Evolutionary conservation across 2,329 filamentous ascomycete species (phyloP).

Genomic region (Stenocarpella maydis): DNA sequence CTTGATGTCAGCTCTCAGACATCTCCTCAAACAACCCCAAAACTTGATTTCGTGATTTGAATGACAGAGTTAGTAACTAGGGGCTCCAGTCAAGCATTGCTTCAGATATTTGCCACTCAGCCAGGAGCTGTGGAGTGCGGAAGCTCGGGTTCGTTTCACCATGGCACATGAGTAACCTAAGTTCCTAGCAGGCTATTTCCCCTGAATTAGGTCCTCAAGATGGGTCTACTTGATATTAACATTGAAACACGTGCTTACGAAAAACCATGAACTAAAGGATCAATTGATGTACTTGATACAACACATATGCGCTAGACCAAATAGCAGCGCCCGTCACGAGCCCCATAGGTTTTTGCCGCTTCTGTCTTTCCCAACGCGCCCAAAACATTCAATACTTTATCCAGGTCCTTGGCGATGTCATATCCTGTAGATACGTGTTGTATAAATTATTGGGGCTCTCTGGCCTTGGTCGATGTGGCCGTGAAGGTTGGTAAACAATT

Average conservation of each 20-base stretch:
- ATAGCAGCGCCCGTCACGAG: background rate
- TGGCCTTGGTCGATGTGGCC: background rate
- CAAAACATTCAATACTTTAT: background rate
- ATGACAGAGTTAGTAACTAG: background rate
- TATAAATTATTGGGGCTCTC: constrained; percentile 14
- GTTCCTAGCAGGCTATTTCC: background rate
- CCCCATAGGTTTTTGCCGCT: background rate
- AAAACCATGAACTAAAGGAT: background rate
- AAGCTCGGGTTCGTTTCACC: constrained; percentile 6
- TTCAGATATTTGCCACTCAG: constrained; percentile 1
- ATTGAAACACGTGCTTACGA: constrained; percentile 9
- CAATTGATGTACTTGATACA: background rate
- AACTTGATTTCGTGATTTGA: too few relatives aligned
- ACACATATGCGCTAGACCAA: constrained; percentile 18
- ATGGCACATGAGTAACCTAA: background rate
- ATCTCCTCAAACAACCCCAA: too few relatives aligned
- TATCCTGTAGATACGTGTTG: constrained; percentile 28
- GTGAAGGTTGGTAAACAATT: constrained; percentile 8
- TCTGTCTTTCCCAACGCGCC: background rate
- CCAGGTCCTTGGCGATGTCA: constrained; percentile 21
- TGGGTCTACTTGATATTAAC: constrained; percentile 6
- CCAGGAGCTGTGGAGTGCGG: background rate
- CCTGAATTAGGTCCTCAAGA: background rate
- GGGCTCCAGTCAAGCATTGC: background rate
- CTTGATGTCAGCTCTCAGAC: too few relatives aligned